Evolutionary conservation across 2,329 filamentous ascomycete genomes (phyloP).

Genomic region (Aulographum hederae): DNA sequence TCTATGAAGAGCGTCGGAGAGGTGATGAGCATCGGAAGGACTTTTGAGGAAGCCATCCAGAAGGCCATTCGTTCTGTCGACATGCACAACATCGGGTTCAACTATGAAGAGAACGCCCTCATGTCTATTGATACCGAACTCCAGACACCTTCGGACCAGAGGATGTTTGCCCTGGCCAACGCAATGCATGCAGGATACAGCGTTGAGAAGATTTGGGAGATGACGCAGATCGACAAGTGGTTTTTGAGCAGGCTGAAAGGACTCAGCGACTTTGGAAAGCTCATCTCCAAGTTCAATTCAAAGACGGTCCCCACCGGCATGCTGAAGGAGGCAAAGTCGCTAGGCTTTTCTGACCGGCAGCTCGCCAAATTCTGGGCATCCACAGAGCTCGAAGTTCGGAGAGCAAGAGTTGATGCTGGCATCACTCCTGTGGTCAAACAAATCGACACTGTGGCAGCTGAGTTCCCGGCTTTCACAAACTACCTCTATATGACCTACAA

Average conservation of each 20-base stretch:
- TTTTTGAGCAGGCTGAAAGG: conserved; percentile 86
- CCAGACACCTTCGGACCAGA: conserved; percentile 93
- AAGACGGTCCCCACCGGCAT: conserved; percentile 44
- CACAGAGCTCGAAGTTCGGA: conserved; percentile 78
- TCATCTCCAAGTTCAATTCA: conserved; percentile 53
- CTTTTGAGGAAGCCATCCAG: conserved; percentile 95
- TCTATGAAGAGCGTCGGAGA: conserved; percentile 99
- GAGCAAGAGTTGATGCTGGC: conserved; percentile 65
- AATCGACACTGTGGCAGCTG: conserved; percentile 94
- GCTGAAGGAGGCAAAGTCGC: conserved; percentile 71
- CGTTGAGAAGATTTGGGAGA: conserved; percentile 93
- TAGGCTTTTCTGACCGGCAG: conserved; percentile 89
- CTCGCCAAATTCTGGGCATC: conserved; percentile 88
- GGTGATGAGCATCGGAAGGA: conserved; percentile 94
- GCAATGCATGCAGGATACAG: conserved; percentile 89
- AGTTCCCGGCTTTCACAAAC: conserved; percentile 88
- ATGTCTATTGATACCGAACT: conserved; percentile 95
- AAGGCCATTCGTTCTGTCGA: conserved; percentile 94
- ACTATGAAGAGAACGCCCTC: conserved; percentile 67
- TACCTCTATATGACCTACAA: conserved; percentile 97
- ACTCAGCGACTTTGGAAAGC: conserved; percentile 72
- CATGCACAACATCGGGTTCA: conserved; percentile 88
- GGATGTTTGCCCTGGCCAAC: conserved; percentile 92
- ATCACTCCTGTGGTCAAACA: conserved; percentile 89
- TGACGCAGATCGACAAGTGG: conserved; percentile 99